Conservation (phyloP, 2,329 filamentous ascomycete species). For the Cladosporium sp. region DNA sequence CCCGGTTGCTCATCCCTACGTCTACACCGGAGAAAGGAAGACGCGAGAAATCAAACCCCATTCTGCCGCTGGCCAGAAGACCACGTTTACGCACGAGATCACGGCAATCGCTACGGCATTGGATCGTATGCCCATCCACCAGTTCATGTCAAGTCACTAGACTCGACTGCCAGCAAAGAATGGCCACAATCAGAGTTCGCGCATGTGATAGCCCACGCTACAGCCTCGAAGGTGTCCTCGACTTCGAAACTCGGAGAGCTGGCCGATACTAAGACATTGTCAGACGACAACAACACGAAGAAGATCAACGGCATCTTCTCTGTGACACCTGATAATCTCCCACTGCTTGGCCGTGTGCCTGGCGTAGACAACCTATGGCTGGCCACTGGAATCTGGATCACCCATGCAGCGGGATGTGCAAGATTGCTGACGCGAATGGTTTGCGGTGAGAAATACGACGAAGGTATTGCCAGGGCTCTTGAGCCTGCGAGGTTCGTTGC, state of each 20-base stretch:
- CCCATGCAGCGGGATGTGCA: slow-evolving; percentile 32
- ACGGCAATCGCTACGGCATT: slow-evolving; percentile 31
- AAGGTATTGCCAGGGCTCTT: neutral
- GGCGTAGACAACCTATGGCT: slow-evolving; percentile 27
- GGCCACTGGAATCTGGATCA: slow-evolving; percentile 35
- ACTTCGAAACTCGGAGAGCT: neutral
- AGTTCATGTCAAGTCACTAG: slow-evolving; percentile 18
- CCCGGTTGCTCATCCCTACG: slow-evolving; percentile 36
- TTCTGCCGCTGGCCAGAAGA: slow-evolving; percentile 36
- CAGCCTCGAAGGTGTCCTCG: neutral
- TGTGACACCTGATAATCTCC: slow-evolving; percentile 34
- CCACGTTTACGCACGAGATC: slow-evolving; percentile 34
- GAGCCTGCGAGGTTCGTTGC: neutral
- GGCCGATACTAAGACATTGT: neutral
- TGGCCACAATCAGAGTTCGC: neutral
- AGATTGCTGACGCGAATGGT: slow-evolving; percentile 22
- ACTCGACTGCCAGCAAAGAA: slow-evolving; percentile 21
- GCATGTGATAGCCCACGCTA: neutral
- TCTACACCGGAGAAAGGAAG: slow-evolving; percentile 24
- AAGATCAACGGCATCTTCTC: slow-evolving; percentile 32
- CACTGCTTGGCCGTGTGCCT: slow-evolving; percentile 29
- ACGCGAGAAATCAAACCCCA: slow-evolving; percentile 15
- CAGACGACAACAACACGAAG: neutral
- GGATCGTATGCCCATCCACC: slow-evolving; percentile 33
- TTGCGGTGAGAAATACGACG: neutral